Conservation (phyloP, 345 rosid genomes). For the Brassica nigra region DNA sequence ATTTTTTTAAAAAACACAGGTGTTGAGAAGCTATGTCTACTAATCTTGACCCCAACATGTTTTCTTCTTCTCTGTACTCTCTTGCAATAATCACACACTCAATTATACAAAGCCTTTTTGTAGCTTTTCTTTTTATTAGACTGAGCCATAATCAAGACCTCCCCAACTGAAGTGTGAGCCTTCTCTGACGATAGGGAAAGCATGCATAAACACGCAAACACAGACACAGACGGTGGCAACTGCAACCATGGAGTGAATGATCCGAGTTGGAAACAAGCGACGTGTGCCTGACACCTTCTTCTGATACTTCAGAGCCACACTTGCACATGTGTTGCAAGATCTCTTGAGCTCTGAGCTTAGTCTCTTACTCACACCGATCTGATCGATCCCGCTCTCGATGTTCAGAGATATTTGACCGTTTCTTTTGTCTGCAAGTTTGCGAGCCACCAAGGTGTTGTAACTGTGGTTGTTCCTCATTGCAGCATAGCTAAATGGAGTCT, state of each 20-base stretch:
- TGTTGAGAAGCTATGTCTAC: slow-evolving; percentile 19
- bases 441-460: slow-evolving; percentile 63
- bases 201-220: slow-evolving; percentile 77
- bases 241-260: slow-evolving; percentile 74
- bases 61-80: slow-evolving; percentile 15
- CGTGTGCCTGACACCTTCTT: slow-evolving; percentile 47
- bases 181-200: slow-evolving; percentile 57
- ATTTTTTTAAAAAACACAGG: background rate
- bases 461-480: slow-evolving; percentile 64
- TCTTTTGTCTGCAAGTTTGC: slow-evolving; percentile 64
- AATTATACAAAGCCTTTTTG: background rate
- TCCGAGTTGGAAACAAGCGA: slow-evolving; percentile 73
- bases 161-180: slow-evolving; percentile 83
- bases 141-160: slow-evolving; percentile 64
- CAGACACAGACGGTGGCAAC: slow-evolving; percentile 91
- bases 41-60: background rate
- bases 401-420: slow-evolving; percentile 64
- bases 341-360: slow-evolving; percentile 32
- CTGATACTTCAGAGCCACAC: slow-evolving; percentile 52
- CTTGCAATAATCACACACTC: background rate
- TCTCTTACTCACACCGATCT: slow-evolving; percentile 32
- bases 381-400: slow-evolving; percentile 50
- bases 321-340: slow-evolving; percentile 64
- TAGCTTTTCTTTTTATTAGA: slow-evolving; percentile 24
- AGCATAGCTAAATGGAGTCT: slow-evolving; percentile 68